Base-by-base conservation (phyloP, 1,139 yeast species). In the Magnusiomyces ingens region DNA sequence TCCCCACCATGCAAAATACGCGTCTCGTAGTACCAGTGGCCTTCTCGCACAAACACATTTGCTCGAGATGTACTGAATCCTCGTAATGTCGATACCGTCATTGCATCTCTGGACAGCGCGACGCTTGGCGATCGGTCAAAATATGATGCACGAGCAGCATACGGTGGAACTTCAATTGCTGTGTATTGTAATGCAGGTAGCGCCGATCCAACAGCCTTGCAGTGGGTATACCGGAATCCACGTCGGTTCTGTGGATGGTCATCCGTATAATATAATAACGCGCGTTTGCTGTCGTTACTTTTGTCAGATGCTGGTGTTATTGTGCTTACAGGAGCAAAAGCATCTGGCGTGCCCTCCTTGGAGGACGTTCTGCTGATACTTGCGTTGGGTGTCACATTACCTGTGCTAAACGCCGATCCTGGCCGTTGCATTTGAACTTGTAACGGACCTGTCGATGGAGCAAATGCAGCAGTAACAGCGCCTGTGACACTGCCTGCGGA, bases 21-120 rank as follows among this genome's bases (percentile, higher is more conserved):
- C 59, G 79, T 82, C 64, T 93, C 99, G 70, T 88, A 83, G 67
- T 84, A 93, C 75, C 87, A 85, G 32, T 67, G 69, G 0, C 99
- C 99, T 61, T 88, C 91, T 29, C 86, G 73, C 10, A 91, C 76
- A 1, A 90, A 83, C 1, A 85, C 80, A 66, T 86, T 89, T 3
- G 91, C 76, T 48, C 97, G 71, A 0, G 82, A 81, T 43, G 90
- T 82, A 57, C 95, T 74, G 90, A 96, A 93, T 0, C 98, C 98
- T 54, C 76, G 76, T 0, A 29, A 37, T 17, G 86, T 77, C 0
- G 87, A 77, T 0, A 80, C 79, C 13, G 60, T 55, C 12, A 74
- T 67, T 0, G 73, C 70, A 19, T 75, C 72, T 3, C 73, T 69
- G 55, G 76, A 74, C 26, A 84, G 69, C 10, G 77, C 68, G 0